Conservation (phyloP, 2,329 filamentous ascomycete species). For the Magnaporthiopsis poae region DNA sequence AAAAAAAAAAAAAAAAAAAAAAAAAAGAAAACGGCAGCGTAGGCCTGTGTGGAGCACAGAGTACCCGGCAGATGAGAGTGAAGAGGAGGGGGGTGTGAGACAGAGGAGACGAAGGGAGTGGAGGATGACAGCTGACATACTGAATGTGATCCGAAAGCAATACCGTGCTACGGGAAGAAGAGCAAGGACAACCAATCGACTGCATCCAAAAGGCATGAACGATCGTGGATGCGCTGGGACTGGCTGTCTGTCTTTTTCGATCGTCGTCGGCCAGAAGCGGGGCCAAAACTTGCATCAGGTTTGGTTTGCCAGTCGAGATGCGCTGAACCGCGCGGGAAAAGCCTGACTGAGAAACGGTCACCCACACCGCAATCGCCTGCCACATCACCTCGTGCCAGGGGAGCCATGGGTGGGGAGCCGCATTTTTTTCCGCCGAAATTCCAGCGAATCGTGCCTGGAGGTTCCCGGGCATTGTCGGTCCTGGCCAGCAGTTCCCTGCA, state of each 20-base stretch:
- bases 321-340: neutral
- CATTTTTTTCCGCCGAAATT: neutral
- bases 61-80: neutral
- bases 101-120: neutral
- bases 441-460: neutral
- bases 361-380: neutral
- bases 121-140: neutral
- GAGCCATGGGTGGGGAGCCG: neutral
- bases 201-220: neutral
- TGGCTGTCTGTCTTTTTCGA: neutral
- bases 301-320: neutral
- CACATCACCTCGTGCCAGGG: neutral
- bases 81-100: neutral
- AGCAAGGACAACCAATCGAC: neutral
- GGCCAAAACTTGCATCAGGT: no score
- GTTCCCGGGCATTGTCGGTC: neutral
- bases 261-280: neutral
- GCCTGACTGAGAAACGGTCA: neutral
- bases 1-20: no score
- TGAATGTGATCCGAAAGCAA: neutral
- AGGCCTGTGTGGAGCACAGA: neutral
- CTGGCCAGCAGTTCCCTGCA: neutral
- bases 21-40: neutral
- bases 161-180: neutral
- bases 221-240: neutral